A percentile compares a stretch with the other conserved stretches of the same genome.
Conservation (phyloP, 2,329 filamentous ascomycete genomes). For the Trichoderma sp. region DNA sequence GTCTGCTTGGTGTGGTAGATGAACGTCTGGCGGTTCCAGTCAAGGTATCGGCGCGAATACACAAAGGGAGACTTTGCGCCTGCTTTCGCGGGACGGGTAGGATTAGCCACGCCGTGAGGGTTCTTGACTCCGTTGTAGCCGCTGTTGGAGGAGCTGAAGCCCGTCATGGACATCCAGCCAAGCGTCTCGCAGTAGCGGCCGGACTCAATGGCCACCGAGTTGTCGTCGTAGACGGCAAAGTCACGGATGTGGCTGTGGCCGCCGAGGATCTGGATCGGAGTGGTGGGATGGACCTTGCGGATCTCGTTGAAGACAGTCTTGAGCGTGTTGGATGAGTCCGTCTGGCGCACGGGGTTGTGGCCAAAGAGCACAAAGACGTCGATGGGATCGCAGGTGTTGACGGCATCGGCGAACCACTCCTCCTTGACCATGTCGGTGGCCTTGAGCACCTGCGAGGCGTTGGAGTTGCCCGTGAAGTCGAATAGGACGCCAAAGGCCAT, state of each 20-base stretch:
- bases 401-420: slow-evolving; percentile 60
- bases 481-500: slow-evolving; percentile 49
- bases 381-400: slow-evolving; percentile 55
- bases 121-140: slow-evolving; percentile 40
- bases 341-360: slow-evolving; percentile 59
- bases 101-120: slow-evolving; percentile 41
- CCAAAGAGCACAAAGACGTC: slow-evolving; percentile 66
- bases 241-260: slow-evolving; percentile 67
- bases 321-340: slow-evolving; percentile 46
- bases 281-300: slow-evolving; percentile 54
- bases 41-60: slow-evolving; percentile 64
- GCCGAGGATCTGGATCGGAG: slow-evolving; percentile 65
- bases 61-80: slow-evolving; percentile 42
- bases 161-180: slow-evolving; percentile 66
- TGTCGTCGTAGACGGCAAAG: slow-evolving; percentile 63
- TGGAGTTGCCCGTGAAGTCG: slow-evolving; percentile 58
- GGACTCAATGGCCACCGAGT: slow-evolving; percentile 61
- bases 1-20: slow-evolving; percentile 60
- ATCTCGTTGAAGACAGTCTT: slow-evolving; percentile 57
- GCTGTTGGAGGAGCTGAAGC: slow-evolving; percentile 52
- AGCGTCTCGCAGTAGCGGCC: slow-evolving; percentile 69
- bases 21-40: slow-evolving; percentile 69
- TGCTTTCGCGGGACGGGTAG: slow-evolving; percentile 42
- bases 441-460: slow-evolving; percentile 61
- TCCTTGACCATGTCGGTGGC: slow-evolving; percentile 54